A percentile compares a stretch with the other conserved stretches of the same genome.
These are phyloP conservation scores for Dissophora globulifera DNA, from an alignment of 192 early-diverging fungal species.

Conservation along the genomic window DNA sequence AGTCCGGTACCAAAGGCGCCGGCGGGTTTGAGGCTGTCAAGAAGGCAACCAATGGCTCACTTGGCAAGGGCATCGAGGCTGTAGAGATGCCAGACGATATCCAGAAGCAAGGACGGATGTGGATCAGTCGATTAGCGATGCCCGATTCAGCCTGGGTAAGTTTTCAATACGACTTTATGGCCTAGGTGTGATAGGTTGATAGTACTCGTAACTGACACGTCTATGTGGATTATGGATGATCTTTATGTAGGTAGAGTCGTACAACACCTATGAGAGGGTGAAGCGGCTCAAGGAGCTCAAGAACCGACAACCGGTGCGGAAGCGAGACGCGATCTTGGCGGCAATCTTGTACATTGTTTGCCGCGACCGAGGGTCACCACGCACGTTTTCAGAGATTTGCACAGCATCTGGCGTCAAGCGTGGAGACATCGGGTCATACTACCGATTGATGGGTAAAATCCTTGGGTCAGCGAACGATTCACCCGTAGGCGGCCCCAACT, in stretches of 20 bases:
- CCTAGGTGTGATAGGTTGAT: too few relatives aligned
- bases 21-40: neutral
- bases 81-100: slow-evolving; percentile 26
- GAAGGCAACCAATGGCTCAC: slow-evolving; percentile 3
- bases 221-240: too few relatives aligned
- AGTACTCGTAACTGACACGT: too few relatives aligned
- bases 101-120: slow-evolving; percentile 38
- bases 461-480: slow-evolving; percentile 57
- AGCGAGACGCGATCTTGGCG: slow-evolving; percentile 69
- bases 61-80: neutral
- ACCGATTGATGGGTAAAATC: slow-evolving; percentile 69
- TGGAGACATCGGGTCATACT: slow-evolving; percentile 71
- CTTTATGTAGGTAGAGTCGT: slow-evolving; percentile 56
- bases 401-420: slow-evolving; percentile 67
- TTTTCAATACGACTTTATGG: neutral
- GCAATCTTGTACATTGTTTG: slow-evolving; percentile 71
- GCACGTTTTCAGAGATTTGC: slow-evolving; percentile 73
- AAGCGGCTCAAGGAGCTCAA: slow-evolving; percentile 70
- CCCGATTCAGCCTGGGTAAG: slow-evolving; percentile 44
- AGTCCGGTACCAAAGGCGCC: neutral
- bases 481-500: slow-evolving; percentile 37
- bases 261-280: slow-evolving; percentile 64
- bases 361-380: slow-evolving; percentile 63
- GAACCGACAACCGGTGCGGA: slow-evolving; percentile 72
- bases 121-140: slow-evolving; percentile 41